These are phyloP conservation scores for Macrophomina phaseolina DNA, from an alignment of 2,329 filamentous ascomycete genomes.

Conservation along the genomic window DNA sequence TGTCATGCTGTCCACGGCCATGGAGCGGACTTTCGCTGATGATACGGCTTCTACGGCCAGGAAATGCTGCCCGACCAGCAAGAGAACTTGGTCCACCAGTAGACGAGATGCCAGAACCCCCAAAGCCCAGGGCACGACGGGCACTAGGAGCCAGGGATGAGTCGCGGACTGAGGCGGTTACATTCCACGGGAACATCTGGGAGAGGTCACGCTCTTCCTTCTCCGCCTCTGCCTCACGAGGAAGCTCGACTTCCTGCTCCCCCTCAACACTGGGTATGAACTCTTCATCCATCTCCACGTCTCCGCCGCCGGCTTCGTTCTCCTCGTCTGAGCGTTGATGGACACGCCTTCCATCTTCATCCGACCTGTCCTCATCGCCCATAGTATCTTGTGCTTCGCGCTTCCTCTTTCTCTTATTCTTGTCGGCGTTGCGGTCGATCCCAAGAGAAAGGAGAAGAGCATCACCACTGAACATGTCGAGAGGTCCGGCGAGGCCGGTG, in stretches of 20 bases:
- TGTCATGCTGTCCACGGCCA: constrained; percentile 51
- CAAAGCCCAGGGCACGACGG: constrained; percentile 46
- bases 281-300: constrained; percentile 12
- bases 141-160: constrained; percentile 53
- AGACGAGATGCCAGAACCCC: constrained; percentile 38
- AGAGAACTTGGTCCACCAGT: constrained; percentile 41
- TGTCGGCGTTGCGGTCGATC: constrained; percentile 35
- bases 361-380: constrained; percentile 36
- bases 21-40: constrained; percentile 67
- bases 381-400: constrained; percentile 42
- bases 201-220: constrained; percentile 68
- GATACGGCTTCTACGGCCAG: constrained; percentile 55
- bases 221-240: constrained; percentile 68
- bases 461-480: constrained; percentile 65
- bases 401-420: constrained; percentile 35
- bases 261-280: constrained; percentile 21
- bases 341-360: constrained; percentile 39
- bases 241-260: constrained; percentile 66
- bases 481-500: constrained; percentile 53
- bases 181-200: constrained; percentile 73
- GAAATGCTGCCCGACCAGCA: constrained; percentile 34
- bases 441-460: constrained; percentile 58
- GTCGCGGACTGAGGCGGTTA: constrained; percentile 60
- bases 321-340: constrained; percentile 41
- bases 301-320: constrained; percentile 41